phyloP scores from a whole-genome alignment of 1,284 basidiomycete species.

The Trametes hirsuta region DNA sequence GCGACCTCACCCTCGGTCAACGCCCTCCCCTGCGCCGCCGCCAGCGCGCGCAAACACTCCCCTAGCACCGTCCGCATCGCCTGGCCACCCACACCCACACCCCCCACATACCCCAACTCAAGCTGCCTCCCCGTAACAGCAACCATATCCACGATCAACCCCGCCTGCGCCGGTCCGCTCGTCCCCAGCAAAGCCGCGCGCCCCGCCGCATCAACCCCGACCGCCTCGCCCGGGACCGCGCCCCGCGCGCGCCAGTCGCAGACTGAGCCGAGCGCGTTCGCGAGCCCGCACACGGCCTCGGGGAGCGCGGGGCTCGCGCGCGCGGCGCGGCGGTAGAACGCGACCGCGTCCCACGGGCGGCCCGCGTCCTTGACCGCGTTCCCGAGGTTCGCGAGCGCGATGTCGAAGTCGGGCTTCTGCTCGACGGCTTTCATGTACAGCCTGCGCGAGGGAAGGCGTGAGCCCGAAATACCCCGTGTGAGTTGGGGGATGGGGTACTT shows the following conservation, averaged over 20 bases:
- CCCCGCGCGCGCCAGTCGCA: constrained; percentile 61
- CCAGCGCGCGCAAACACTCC: constrained; percentile 51
- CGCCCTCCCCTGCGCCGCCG: constrained; percentile 33
- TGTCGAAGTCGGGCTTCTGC: constrained; percentile 59
- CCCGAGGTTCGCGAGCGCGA: constrained; percentile 65
- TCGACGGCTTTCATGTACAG: constrained; percentile 55
- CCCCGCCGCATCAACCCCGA: constrained; percentile 27
- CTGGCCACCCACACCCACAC: constrained; percentile 36
- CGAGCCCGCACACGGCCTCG: constrained; percentile 61
- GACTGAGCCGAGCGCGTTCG: constrained; percentile 54
- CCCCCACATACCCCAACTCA: constrained; percentile 43
- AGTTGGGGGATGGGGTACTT: constrained; percentile 20
- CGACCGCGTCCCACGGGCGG: constrained; percentile 53
- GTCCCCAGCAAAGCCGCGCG: constrained; percentile 26
- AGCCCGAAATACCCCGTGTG: neutral
- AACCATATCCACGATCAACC: constrained; percentile 53
- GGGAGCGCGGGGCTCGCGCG: constrained; percentile 55
- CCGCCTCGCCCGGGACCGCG: constrained; percentile 23
- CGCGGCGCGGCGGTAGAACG: constrained; percentile 58
- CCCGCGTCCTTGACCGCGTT: constrained; percentile 60
- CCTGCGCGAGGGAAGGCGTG: constrained; percentile 21
- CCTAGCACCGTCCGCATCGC: constrained; percentile 42
- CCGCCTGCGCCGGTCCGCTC: constrained; percentile 20
- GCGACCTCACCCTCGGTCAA: constrained; percentile 35
- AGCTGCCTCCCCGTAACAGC: constrained; percentile 53